Evolutionary conservation across 2,329 filamentous ascomycete genomes (phyloP), one percentile per base, ranked within the genome.

Genomic region (Aureobasidium sp.): DNA sequence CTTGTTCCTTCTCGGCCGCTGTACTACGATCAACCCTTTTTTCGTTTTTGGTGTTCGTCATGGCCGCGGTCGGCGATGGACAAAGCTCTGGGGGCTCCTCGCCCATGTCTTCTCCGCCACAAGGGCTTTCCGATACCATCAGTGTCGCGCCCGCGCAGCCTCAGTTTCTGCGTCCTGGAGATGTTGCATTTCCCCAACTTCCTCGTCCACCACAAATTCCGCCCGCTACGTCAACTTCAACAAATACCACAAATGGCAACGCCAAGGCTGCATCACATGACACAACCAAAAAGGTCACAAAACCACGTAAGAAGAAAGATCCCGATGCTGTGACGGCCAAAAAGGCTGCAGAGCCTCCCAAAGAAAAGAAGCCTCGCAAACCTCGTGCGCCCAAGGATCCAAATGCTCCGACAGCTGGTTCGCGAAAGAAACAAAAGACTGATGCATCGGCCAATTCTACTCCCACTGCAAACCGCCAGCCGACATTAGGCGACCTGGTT

Each of bases 361-460:
- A 69, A 58, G 64, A 66, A 52, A 68, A 70, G 58, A 74, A 73
- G 60, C 62, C 71, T 32, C 68, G 74, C 54, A 75, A 74, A 61
- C 65, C 71, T 16, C 64, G 66, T 24, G 70, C 71, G 53, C 67
- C 71, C 44, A 62, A 85, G 76, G 63, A 79, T 71, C 56, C 76
- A 70, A 65, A 60, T 63, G 62, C 64, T 30, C 63, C 68, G 3
- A 66, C 61, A 39, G 55, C 69, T 27, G 62, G 66, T 40, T 66
- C 75, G 55, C 76, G 79, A 60, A 81, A 75, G 68, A 72, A 73
- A 61, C 66, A 72, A 63, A 68, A 68, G 61, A 61, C 66, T 62
- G 25, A 55, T 65, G 21, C 64, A 65, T 27, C 37, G 16, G 30
- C 34, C 21, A 32, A 12, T 10, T 19, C 49, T n/a, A 32, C 55